A percentile compares a stretch with the other conserved stretches of the same genome.
Conservation (phyloP, 2,329 filamentous ascomycete species). For the Colletotrichum coccodes region DNA sequence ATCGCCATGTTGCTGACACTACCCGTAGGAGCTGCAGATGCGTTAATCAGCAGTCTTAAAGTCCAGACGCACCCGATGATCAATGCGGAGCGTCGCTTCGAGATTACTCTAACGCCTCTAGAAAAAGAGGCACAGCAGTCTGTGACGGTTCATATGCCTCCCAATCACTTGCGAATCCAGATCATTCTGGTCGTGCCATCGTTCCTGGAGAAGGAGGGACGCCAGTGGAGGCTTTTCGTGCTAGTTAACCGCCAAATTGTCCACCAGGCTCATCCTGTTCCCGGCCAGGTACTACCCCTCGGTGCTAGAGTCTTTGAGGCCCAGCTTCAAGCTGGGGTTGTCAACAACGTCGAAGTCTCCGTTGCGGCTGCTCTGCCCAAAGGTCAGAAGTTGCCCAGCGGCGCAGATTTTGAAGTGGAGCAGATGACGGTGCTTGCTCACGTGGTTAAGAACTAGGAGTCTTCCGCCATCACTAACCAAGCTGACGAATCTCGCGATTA, state of each 20-base stretch:
- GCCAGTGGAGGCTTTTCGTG: constrained; percentile 82
- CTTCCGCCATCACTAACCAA: neutral
- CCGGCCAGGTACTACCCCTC: constrained; percentile 63
- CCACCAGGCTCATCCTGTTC: constrained; percentile 58
- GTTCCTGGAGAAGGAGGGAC: constrained; percentile 66
- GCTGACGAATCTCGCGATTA: neutral
- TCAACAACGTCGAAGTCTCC: constrained; percentile 83
- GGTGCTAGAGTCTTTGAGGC: constrained; percentile 80
- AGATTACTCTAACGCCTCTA: constrained; percentile 73
- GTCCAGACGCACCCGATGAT: constrained; percentile 76
- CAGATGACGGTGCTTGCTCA: constrained; percentile 81
- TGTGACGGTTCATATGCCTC: constrained; percentile 75
- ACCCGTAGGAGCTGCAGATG: constrained; percentile 61
- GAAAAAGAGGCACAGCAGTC: constrained; percentile 76
- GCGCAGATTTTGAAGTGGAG: constrained; percentile 79
- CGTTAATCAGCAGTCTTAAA: constrained; percentile 74
- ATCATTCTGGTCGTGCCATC: constrained; percentile 74
- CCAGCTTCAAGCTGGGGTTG: constrained; percentile 70
- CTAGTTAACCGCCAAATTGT: constrained; percentile 74
- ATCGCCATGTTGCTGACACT: constrained; percentile 36
- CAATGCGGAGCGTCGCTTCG: constrained; percentile 68
- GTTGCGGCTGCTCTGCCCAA: constrained; percentile 76
- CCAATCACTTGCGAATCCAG: constrained; percentile 76
- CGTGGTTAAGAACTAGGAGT: constrained; percentile 61
- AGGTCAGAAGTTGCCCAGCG: constrained; percentile 65